phyloP scores from a whole-genome alignment of 192 early-diverging fungal genomes.

The Powellomyces hirtus region DNA sequence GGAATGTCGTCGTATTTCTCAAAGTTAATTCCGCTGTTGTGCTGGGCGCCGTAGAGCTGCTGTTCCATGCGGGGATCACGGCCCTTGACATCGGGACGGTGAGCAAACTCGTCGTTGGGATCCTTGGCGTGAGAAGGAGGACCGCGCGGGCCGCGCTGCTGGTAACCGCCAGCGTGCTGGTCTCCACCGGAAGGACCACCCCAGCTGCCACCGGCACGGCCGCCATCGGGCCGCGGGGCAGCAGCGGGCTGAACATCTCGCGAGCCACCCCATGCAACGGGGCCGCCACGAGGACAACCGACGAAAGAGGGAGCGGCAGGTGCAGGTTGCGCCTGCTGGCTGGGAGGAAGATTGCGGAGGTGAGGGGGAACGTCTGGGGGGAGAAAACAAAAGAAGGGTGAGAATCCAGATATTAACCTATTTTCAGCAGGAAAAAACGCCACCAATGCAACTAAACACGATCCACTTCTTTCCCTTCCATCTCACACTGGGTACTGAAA shows the following conservation, averaged over 20 bases:
- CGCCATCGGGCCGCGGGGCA: conserved; percentile 2
- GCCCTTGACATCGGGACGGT: conserved; percentile 66
- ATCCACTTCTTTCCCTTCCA: background rate
- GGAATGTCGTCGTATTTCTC: conserved; percentile 98
- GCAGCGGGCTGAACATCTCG: background rate
- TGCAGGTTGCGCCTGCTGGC: background rate
- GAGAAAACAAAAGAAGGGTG: background rate
- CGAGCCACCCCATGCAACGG: background rate
- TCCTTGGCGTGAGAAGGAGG: conserved; percentile 21
- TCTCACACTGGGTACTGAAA: background rate
- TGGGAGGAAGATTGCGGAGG: too few species aligned
- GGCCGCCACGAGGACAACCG: background rate
- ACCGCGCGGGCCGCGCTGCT: background rate
- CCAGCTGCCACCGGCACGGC: background rate
- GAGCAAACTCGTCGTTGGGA: conserved; percentile 67
- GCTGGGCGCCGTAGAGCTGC: conserved; percentile 73
- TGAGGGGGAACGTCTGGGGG: conserved; percentile 21
- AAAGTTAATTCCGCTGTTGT: conserved; percentile 95
- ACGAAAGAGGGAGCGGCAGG: background rate
- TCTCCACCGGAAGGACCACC: background rate
- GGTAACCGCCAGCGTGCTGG: conserved; percentile 3
- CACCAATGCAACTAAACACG: background rate
- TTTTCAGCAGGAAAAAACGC: background rate
- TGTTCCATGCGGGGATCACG: conserved; percentile 75
- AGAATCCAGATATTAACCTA: too few species aligned